phyloP scores from a whole-genome alignment of 2,329 filamentous ascomycete genomes.

The Septoria petroselini region DNA sequence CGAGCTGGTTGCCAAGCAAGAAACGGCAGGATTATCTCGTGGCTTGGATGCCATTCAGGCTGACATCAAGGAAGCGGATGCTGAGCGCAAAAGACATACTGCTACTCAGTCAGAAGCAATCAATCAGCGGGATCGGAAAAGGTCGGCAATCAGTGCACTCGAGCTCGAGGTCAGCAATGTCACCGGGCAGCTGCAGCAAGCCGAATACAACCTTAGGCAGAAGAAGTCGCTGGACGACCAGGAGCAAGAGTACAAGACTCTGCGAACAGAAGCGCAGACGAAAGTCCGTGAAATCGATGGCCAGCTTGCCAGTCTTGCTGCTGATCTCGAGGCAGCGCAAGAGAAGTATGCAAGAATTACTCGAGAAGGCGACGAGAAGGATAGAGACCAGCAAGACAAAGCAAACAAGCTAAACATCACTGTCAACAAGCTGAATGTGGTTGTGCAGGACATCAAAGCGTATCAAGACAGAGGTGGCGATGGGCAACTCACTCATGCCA shows the following conservation, averaged over 20 bases:
- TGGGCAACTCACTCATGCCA: conserved; percentile 65
- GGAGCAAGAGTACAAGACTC: conserved; percentile 68
- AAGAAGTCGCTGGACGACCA: conserved; percentile 68
- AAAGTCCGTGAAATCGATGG: conserved; percentile 66
- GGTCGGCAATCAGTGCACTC: conserved; percentile 59
- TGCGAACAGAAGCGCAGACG: conserved; percentile 66
- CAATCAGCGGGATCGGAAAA: conserved; percentile 67
- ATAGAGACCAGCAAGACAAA: conserved; percentile 68
- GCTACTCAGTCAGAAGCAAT: conserved; percentile 63
- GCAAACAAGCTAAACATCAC: conserved; percentile 70
- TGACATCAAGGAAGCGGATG: conserved; percentile 63
- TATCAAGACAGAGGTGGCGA: conserved; percentile 76
- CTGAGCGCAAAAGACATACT: conserved; percentile 65
- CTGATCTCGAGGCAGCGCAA: conserved; percentile 72
- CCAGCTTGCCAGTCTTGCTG: conserved; percentile 70
- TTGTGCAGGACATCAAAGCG: conserved; percentile 72
- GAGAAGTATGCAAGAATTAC: conserved; percentile 73
- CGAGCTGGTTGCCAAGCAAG: conserved; percentile 72
- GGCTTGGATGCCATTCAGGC: conserved; percentile 82
- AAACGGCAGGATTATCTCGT: conserved; percentile 61
- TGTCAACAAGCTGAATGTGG: conserved; percentile 70
- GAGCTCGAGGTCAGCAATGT: conserved; percentile 77
- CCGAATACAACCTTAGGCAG: conserved; percentile 74
- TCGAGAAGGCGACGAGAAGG: conserved; percentile 66
- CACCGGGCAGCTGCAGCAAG: conserved; percentile 66